Evolutionary conservation across 805 yeast species (phyloP).

Genomic region (Wickerhamomyces ciferrii): DNA sequence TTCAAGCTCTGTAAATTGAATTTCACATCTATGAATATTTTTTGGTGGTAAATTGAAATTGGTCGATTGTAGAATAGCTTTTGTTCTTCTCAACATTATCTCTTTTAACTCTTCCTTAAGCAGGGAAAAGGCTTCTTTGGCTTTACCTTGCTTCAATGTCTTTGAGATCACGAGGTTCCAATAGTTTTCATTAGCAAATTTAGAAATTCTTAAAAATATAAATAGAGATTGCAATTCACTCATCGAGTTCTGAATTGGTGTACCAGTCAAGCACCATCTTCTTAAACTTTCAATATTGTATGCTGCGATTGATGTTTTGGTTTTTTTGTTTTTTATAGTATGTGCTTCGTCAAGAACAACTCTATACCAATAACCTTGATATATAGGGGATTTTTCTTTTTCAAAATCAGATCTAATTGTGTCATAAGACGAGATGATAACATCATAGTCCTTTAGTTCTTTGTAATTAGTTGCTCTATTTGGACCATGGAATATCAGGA

Average conservation of each 20-base stretch:
- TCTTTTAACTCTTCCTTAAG: constrained; percentile 21
- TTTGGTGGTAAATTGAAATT: constrained; percentile 17
- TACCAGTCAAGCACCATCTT: constrained; percentile 61
- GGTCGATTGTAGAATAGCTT: constrained; percentile 26
- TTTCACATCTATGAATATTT: constrained; percentile 8
- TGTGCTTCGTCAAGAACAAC: constrained; percentile 64
- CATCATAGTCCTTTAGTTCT: constrained; percentile 45
- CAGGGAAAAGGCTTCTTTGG: constrained; percentile 29
- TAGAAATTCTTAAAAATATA: constrained; percentile 34
- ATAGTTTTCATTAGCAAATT: constrained; percentile 7
- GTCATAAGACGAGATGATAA: constrained; percentile 64
- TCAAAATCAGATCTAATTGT: constrained; percentile 39
- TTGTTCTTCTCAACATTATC: constrained; percentile 43
- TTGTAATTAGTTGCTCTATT: constrained; percentile 29
- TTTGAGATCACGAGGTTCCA: constrained; percentile 31
- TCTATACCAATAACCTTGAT: constrained; percentile 36
- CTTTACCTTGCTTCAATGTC: constrained; percentile 32
- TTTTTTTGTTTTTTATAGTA: constrained; percentile 44
- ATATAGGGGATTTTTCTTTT: constrained; percentile 19
- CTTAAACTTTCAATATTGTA: constrained; percentile 33
- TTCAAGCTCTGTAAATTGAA: constrained; percentile 24
- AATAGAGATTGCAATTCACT: constrained; percentile 49
- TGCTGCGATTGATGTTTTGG: constrained; percentile 43
- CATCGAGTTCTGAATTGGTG: constrained; percentile 55
- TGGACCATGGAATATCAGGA: constrained; percentile 52